These are phyloP conservation scores for Hymenochaete sp. DNA, from an alignment of 1,284 basidiomycete species.

Conservation along the genomic window DNA sequence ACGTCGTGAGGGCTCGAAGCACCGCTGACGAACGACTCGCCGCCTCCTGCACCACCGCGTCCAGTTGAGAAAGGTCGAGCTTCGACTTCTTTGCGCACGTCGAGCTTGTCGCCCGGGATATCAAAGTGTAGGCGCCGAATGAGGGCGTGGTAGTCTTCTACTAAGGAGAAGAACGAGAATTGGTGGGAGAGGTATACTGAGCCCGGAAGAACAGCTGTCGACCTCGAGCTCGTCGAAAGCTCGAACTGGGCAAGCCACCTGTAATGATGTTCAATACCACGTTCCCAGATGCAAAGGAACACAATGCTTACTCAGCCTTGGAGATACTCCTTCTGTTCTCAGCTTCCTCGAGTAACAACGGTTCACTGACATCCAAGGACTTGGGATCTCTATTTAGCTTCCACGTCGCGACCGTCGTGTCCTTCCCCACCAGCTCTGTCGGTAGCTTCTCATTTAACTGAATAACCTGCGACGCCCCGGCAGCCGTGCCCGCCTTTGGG, in stretches of 20 bases:
- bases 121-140: constrained; percentile 61
- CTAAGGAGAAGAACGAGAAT: constrained; percentile 67
- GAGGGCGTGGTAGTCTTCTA: constrained; percentile 73
- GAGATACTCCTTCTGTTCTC: constrained; percentile 19
- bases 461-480: not conserved
- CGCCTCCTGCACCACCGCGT: no score
- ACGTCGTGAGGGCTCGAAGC: constrained; percentile 33
- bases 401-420: constrained; percentile 60
- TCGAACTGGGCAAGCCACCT: constrained; percentile 73
- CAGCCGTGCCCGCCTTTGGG: constrained; percentile 12
- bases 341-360: constrained; percentile 22
- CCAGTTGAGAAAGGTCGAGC: constrained; percentile 41
- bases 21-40: constrained; percentile 48
- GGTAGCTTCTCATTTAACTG: constrained; percentile 22
- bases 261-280: not conserved
- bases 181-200: constrained; percentile 77
- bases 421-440: constrained; percentile 42
- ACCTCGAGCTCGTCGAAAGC: constrained; percentile 60
- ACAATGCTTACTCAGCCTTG: constrained; percentile 19
- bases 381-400: constrained; percentile 43
- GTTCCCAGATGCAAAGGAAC: constrained; percentile 18
- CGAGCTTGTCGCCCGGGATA: constrained; percentile 50
- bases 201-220: constrained; percentile 52
- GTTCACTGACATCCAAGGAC: constrained; percentile 45
- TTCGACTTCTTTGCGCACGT: constrained; percentile 65